phyloP scores from a whole-genome alignment of 2,329 filamentous ascomycete genomes.

The Alternaria sp. region DNA sequence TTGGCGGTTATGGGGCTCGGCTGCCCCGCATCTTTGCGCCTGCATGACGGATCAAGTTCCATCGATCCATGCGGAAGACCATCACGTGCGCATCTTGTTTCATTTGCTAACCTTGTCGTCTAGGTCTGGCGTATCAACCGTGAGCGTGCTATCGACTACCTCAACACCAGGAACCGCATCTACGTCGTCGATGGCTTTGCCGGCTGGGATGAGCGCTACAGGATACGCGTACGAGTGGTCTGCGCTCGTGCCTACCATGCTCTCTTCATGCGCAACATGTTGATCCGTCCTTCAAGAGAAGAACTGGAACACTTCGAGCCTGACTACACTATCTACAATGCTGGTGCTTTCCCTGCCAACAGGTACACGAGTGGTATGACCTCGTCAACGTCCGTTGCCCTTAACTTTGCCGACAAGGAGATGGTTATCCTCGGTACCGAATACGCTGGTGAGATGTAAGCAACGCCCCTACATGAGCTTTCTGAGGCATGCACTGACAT shows the following conservation, averaged over 20 bases:
- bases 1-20: conserved; percentile 38
- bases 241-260: conserved; percentile 99
- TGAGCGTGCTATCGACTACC: conserved; percentile 97
- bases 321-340: conserved; percentile 99
- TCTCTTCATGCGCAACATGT: conserved; percentile 99
- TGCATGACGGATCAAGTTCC: conserved; percentile 29
- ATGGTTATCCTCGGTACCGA: conserved; percentile 99
- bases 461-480: not conserved
- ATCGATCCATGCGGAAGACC: conserved; percentile 6
- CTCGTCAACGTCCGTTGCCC: conserved; percentile 94
- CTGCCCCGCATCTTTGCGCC: conserved; percentile 46
- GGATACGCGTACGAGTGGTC: conserved; percentile 96
- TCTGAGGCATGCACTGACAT: not conserved
- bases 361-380: conserved; percentile 99
- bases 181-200: conserved; percentile 98
- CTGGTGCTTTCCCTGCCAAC: conserved; percentile 97
- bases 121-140: conserved; percentile 99
- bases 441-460: conserved; percentile 74
- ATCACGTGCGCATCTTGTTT: conserved; percentile 38
- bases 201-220: conserved; percentile 98
- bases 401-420: conserved; percentile 99
- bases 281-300: conserved; percentile 89
- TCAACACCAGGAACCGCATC: conserved; percentile 98
- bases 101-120: conserved; percentile 11
- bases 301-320: conserved; percentile 98